These are phyloP conservation scores for Melanomma pulvis-pyrius DNA, from an alignment of 495 filamentous ascomycete species.

Conservation along the genomic window DNA sequence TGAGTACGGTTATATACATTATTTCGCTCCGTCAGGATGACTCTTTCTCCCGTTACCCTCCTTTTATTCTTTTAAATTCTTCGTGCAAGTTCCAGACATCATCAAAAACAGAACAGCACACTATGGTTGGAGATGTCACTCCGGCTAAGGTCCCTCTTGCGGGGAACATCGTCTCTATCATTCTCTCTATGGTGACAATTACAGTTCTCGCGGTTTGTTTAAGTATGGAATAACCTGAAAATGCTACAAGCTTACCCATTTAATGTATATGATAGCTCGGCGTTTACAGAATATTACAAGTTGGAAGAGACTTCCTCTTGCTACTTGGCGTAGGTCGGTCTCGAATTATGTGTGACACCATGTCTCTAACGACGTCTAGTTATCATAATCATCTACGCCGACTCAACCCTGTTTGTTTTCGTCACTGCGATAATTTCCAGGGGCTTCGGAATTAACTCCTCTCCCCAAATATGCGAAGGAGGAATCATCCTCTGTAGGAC, in stretches of 20 bases:
- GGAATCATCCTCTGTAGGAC: constrained; percentile 54
- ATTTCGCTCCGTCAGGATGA: background rate
- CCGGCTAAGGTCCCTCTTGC: constrained; percentile 30
- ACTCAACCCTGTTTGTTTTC: constrained; percentile 56
- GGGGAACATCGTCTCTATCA: constrained; percentile 49
- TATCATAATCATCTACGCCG: constrained; percentile 54
- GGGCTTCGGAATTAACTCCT: constrained; percentile 53
- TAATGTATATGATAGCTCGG: constrained; percentile 9
- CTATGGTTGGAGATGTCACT: background rate
- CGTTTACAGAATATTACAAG: constrained; percentile 42
- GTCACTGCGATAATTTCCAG: constrained; percentile 55
- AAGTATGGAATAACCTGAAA: constrained; percentile 42
- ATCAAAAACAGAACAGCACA: background rate
- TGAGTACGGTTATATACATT: background rate
- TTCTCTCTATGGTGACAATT: constrained; percentile 49
- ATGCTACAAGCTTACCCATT: background rate
- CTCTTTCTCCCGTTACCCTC: background rate
- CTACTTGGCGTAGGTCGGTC: constrained; percentile 51
- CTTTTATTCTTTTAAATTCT: background rate
- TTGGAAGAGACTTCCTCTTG: constrained; percentile 52
- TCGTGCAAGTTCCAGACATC: background rate
- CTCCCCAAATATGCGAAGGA: constrained; percentile 48
- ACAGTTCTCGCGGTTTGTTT: constrained; percentile 51
- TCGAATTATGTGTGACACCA: constrained; percentile 3
- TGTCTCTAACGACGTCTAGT: constrained; percentile 40